Conservation (phyloP, 495 filamentous ascomycete genomes). For the Penicillium argentinense region DNA sequence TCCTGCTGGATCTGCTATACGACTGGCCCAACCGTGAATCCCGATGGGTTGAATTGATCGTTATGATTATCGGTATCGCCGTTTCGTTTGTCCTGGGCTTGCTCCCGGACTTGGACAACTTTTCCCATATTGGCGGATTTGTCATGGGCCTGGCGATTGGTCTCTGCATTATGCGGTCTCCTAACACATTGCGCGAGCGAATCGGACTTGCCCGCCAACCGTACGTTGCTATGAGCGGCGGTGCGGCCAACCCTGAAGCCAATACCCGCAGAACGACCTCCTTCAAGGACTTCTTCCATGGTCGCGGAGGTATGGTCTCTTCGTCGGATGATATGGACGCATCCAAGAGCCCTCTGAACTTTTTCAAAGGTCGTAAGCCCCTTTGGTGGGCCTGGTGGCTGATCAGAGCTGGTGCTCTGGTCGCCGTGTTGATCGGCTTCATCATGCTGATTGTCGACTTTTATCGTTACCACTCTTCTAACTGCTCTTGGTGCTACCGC, state of each 20-base stretch:
- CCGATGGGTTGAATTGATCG: slow-evolving; percentile 77
- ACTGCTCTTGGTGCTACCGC: slow-evolving; percentile 90
- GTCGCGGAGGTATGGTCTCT: slow-evolving; percentile 28
- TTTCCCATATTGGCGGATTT: slow-evolving; percentile 95
- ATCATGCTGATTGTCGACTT: slow-evolving; percentile 87
- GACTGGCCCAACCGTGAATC: slow-evolving; percentile 76
- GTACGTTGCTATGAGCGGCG: slow-evolving; percentile 60
- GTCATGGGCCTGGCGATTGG: slow-evolving; percentile 88
- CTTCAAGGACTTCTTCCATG: slow-evolving; percentile 40
- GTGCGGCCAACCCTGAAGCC: slow-evolving; percentile 20
- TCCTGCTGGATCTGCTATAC: slow-evolving; percentile 86
- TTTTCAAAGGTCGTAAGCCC: slow-evolving; percentile 89
- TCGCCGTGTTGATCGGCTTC: slow-evolving; percentile 75
- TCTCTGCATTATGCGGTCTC: slow-evolving; percentile 82
- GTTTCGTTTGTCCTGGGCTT: slow-evolving; percentile 93
- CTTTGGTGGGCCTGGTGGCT: slow-evolving; percentile 99
- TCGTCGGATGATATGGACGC: slow-evolving; percentile 15
- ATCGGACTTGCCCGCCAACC: slow-evolving; percentile 67
- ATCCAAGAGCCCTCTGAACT: slow-evolving; percentile 59
- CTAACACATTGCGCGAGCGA: slow-evolving; percentile 71
- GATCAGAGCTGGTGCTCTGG: slow-evolving; percentile 74
- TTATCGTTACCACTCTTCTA: slow-evolving; percentile 69
- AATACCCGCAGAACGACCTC: slow-evolving; percentile 31
- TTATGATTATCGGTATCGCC: slow-evolving; percentile 78
- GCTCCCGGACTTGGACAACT: slow-evolving; percentile 93